These are phyloP conservation scores for Sphaerulina populicola DNA, from an alignment of 2,329 filamentous ascomycete species.

Conservation along the genomic window DNA sequence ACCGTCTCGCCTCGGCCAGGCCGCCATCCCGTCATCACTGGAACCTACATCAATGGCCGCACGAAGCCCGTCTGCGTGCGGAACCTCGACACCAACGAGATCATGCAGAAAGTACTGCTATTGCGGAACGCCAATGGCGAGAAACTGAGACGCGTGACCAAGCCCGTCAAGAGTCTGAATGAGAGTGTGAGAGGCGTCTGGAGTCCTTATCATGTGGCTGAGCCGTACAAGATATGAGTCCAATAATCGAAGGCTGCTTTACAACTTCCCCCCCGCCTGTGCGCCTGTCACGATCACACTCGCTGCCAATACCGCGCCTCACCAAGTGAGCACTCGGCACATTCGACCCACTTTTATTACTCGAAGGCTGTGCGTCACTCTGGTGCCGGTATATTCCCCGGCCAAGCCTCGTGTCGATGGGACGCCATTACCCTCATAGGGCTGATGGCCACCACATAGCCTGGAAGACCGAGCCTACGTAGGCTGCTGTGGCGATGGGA, in stretches of 20 bases:
- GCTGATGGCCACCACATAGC: not conserved
- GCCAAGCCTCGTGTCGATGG: not conserved
- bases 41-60: slow-evolving; percentile 85
- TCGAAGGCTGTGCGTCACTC: not conserved
- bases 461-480: not conserved
- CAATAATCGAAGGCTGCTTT: not conserved
- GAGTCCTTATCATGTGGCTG: slow-evolving; percentile 54
- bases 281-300: not conserved
- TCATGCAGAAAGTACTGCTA: slow-evolving; percentile 69
- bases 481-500: not conserved
- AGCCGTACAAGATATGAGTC: slow-evolving; percentile 41
- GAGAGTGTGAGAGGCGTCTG: slow-evolving; percentile 59
- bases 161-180: slow-evolving; percentile 53
- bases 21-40: slow-evolving; percentile 80
- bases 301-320: not conserved
- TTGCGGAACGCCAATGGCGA: slow-evolving; percentile 67
- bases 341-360: not conserved
- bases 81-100: slow-evolving; percentile 72
- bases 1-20: slow-evolving; percentile 81
- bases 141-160: slow-evolving; percentile 54
- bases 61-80: slow-evolving; percentile 80
- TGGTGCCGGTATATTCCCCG: not conserved
- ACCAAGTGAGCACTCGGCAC: not conserved
- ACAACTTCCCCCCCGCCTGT: not conserved
- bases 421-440: not conserved